Conservation (phyloP, 2,329 filamentous ascomycete species). For the Rutstroemia sp. region DNA sequence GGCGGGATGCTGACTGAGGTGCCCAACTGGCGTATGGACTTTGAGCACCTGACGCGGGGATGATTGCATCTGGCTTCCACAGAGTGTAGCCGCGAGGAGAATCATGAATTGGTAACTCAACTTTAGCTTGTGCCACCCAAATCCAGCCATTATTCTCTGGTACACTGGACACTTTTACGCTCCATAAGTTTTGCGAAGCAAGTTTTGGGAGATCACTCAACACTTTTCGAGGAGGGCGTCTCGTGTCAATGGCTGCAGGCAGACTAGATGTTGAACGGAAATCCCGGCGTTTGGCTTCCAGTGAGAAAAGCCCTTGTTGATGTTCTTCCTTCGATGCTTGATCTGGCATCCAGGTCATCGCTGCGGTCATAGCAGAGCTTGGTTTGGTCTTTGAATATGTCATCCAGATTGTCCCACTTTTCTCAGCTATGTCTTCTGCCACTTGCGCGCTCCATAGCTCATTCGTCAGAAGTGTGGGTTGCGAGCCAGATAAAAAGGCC, state of each 20-base stretch:
- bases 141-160: conserved; percentile 13
- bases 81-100: background rate
- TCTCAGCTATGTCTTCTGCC: background rate
- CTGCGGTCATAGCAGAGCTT: too few relatives aligned
- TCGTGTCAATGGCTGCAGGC: conserved; percentile 17
- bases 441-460: background rate
- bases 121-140: background rate
- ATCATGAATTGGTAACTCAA: background rate
- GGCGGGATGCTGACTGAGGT: conserved; percentile 16
- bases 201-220: conserved; percentile 9
- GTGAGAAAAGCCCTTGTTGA: conserved; percentile 19
- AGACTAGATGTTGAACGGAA: conserved; percentile 17
- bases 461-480: conserved; percentile 16
- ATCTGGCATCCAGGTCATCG: conserved; percentile 14
- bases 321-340: background rate
- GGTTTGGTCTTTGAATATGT: background rate
- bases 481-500: conserved; percentile 6
- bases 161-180: background rate
- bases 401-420: background rate
- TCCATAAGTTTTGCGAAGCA: conserved; percentile 20
- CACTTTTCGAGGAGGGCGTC: conserved; percentile 12
- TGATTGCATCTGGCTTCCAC: conserved; percentile 12
- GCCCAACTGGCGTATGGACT: conserved; percentile 18
- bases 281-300: conserved; percentile 3
- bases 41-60: background rate